phyloP scores from a whole-genome alignment of 805 yeast species.

The Phaffomyces opuntiae region DNA sequence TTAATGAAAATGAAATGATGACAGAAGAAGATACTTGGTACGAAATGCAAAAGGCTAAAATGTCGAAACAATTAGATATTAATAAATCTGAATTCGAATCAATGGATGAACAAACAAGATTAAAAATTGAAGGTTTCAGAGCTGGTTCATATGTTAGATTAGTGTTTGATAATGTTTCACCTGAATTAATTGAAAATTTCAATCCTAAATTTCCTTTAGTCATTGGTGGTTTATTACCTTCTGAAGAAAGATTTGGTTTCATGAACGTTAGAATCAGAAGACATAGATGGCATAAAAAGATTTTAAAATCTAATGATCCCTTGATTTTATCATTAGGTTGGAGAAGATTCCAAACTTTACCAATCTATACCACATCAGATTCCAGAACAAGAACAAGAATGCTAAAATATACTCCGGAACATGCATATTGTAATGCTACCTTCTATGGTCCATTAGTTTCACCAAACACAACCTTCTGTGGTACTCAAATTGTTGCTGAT shows the following conservation, averaged over 20 bases:
- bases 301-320: constrained; percentile 92
- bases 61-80: constrained; percentile 92
- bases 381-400: constrained; percentile 96
- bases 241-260: constrained; percentile 90
- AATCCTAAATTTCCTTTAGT: constrained; percentile 81
- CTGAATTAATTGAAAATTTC: constrained; percentile 83
- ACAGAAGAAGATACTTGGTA: constrained; percentile 94
- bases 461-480: constrained; percentile 96
- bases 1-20: constrained; percentile 69
- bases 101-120: constrained; percentile 71
- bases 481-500: constrained; percentile 81
- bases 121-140: constrained; percentile 80
- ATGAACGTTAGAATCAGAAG: constrained; percentile 91
- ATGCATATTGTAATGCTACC: constrained; percentile 91
- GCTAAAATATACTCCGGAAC: constrained; percentile 98
- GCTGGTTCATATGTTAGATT: constrained; percentile 93
- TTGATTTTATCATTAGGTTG: constrained; percentile 90
- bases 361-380: constrained; percentile 92
- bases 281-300: constrained; percentile 98
- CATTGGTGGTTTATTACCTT: constrained; percentile 83
- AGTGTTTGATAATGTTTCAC: constrained; percentile 77
- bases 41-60: constrained; percentile 92
- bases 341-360: constrained; percentile 97
- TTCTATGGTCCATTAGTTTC: constrained; percentile 96
- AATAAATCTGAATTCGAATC: constrained; percentile 72